A percentile compares a stretch with the other conserved stretches of the same genome.
phyloP scores from a whole-genome alignment of 805 yeast genomes.

The Candida nemodendra region DNA sequence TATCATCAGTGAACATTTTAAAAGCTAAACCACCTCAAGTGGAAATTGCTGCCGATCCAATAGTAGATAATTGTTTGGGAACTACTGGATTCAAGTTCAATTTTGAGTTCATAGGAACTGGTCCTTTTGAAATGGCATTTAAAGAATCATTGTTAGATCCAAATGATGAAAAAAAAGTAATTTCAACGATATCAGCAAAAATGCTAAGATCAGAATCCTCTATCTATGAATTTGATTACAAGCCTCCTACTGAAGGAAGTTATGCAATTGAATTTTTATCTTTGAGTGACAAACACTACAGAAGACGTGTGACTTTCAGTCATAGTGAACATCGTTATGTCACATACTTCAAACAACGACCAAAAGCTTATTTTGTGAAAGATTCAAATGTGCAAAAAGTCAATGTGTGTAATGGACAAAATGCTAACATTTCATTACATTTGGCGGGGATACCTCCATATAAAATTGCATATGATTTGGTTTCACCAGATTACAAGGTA shows the following conservation, averaged over 20 bases:
- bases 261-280: slow-evolving; percentile 70
- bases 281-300: slow-evolving; percentile 63
- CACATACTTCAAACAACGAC: slow-evolving; percentile 71
- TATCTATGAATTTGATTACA: slow-evolving; percentile 52
- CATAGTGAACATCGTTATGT: slow-evolving; percentile 51
- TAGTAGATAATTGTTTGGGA: slow-evolving; percentile 88
- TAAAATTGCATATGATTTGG: slow-evolving; percentile 62
- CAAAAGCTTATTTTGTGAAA: slow-evolving; percentile 46
- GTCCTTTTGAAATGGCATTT: slow-evolving; percentile 74
- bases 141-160: slow-evolving; percentile 54
- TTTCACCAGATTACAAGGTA: slow-evolving; percentile 52
- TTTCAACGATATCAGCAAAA: slow-evolving; percentile 27
- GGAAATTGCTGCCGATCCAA: slow-evolving; percentile 50
- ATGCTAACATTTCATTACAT: slow-evolving; percentile 48
- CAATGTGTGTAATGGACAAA: slow-evolving; percentile 31
- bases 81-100: slow-evolving; percentile 73
- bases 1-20: slow-evolving; percentile 48
- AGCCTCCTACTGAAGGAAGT: slow-evolving; percentile 78
- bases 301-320: slow-evolving; percentile 29
- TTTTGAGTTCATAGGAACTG: slow-evolving; percentile 74
- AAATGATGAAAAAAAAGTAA: slow-evolving; percentile 26
- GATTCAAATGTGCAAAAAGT: slow-evolving; percentile 17
- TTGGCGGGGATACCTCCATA: slow-evolving; percentile 84
- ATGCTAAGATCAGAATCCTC: slow-evolving; percentile 33
- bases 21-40: slow-evolving; percentile 42